Percentiles rank a stretch among this genome's conserved stretches.
These are phyloP conservation scores for Mariannaea elegans DNA, from an alignment of 2,329 filamentous ascomycete genomes.

Conservation along the genomic window DNA sequence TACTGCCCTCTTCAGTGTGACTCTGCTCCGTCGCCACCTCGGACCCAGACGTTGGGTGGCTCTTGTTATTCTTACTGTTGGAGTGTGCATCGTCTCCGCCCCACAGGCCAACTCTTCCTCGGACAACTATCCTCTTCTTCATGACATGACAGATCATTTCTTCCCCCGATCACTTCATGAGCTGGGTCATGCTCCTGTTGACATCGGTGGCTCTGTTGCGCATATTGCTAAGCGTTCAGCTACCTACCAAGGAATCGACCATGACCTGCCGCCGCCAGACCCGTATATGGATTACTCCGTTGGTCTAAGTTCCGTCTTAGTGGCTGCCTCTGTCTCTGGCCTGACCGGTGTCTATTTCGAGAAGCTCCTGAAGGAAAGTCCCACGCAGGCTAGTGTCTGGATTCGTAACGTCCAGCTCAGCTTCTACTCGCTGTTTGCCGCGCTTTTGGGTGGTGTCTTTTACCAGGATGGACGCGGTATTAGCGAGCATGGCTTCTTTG, in stretches of 20 bases:
- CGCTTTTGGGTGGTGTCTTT: conserved; percentile 84
- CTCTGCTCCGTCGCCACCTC: conserved; percentile 76
- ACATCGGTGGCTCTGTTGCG: conserved; percentile 23
- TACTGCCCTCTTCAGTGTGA: conserved; percentile 86
- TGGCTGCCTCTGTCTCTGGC: conserved; percentile 82
- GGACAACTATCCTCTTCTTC: conserved; percentile 61
- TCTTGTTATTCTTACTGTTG: conserved; percentile 79
- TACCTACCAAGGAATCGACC: conserved; percentile 87
- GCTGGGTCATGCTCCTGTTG: conserved; percentile 63
- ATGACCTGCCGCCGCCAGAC: conserved; percentile 59
- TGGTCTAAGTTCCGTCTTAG: conserved; percentile 80
- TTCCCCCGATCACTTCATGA: conserved; percentile 84
- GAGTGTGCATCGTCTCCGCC: conserved; percentile 86
- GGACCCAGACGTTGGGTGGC: conserved; percentile 81
- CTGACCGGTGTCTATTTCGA: conserved; percentile 89
- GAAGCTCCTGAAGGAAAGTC: conserved; percentile 90
- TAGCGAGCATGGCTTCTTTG: conserved; percentile 86
- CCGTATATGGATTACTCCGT: conserved; percentile 77
- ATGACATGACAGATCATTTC: conserved; percentile 71
- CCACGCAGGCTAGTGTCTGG: conserved; percentile 82
- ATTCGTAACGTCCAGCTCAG: conserved; percentile 93
- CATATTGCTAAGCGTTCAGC: conserved; percentile 68
- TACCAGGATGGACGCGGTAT: conserved; percentile 89
- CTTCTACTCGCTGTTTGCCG: conserved; percentile 92
- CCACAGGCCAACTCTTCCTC: conserved; percentile 67